Evolutionary conservation across 495 filamentous ascomycete genomes (phyloP).

Genomic region (Penicillium subrubescens): DNA sequence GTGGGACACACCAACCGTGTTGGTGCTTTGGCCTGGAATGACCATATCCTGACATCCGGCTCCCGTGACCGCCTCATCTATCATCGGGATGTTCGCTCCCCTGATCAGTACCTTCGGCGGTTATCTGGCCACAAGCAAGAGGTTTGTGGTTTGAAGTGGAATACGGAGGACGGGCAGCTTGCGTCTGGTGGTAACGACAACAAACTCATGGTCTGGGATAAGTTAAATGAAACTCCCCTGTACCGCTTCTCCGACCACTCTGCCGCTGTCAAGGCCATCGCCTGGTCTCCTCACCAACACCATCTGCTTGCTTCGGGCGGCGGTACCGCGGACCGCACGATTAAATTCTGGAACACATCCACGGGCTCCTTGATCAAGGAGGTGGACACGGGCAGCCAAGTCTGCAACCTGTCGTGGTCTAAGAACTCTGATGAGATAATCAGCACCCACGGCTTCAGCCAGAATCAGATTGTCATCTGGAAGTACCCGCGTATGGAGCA

Average conservation of each 20-base stretch:
- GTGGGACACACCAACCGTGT: constrained; percentile 91
- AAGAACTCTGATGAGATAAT: constrained; percentile 97
- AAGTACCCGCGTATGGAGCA: constrained; percentile 98
- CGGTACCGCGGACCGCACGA: constrained; percentile 90
- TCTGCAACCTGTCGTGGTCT: constrained; percentile 95
- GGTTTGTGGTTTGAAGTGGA: constrained; percentile 97
- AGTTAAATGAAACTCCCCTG: constrained; percentile 78
- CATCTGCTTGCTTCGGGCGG: constrained; percentile 93
- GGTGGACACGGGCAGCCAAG: constrained; percentile 93
- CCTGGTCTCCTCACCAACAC: constrained; percentile 97
- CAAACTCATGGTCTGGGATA: constrained; percentile 98
- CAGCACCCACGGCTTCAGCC: constrained; percentile 94
- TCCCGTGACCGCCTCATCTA: constrained; percentile 91
- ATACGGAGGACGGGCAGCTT: constrained; percentile 89
- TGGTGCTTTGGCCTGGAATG: constrained; percentile 93
- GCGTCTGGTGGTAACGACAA: constrained; percentile 99
- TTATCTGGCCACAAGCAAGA: constrained; percentile 94
- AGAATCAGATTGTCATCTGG: constrained; percentile 98
- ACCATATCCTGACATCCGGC: constrained; percentile 93
- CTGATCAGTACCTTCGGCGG: constrained; percentile 83
- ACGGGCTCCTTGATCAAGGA: constrained; percentile 76
- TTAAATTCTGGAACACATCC: constrained; percentile 96
- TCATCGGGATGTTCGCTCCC: constrained; percentile 93
- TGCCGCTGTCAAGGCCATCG: constrained; percentile 95
- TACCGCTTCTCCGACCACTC: constrained; percentile 93